phyloP scores from a whole-genome alignment of 2,329 filamentous ascomycete genomes.

The Arthrobotrys sinensis region DNA sequence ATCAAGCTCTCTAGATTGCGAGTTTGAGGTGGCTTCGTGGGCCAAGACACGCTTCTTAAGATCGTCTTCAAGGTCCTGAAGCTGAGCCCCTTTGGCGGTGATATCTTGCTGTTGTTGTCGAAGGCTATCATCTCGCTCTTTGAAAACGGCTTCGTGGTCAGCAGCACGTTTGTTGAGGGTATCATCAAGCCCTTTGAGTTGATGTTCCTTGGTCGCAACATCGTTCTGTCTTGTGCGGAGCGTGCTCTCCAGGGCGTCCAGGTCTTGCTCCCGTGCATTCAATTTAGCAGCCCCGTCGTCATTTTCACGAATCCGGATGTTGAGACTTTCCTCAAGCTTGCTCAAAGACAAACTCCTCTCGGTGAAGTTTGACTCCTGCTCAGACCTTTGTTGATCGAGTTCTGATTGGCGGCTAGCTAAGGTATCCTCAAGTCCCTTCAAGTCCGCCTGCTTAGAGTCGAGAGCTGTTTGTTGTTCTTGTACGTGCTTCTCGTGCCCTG shows the following conservation, averaged over 20 bases:
- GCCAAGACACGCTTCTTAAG: slow-evolving; percentile 6
- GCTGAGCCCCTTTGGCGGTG: neutral
- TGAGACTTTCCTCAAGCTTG: slow-evolving; percentile 34
- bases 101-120: slow-evolving; percentile 2
- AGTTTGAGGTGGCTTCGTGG: neutral
- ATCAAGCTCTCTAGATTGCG: neutral
- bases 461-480: slow-evolving; percentile 29
- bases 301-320: slow-evolving; percentile 14
- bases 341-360: slow-evolving; percentile 20
- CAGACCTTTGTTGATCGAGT: slow-evolving; percentile 18
- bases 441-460: slow-evolving; percentile 12
- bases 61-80: slow-evolving; percentile 1
- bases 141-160: slow-evolving; percentile 11
- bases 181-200: slow-evolving; percentile 26
- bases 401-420: slow-evolving; percentile 22
- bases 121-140: slow-evolving; percentile 9
- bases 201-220: slow-evolving; percentile 18
- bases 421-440: slow-evolving; percentile 23
- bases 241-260: neutral
- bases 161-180: slow-evolving; percentile 1
- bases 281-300: slow-evolving; percentile 5
- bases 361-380: slow-evolving; percentile 27
- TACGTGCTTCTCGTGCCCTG: slow-evolving; percentile 22
- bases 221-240: slow-evolving; percentile 23
- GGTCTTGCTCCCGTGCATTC: slow-evolving; percentile 1